These are phyloP conservation scores for Eimeria acervulina DNA, from an alignment of 169 alveolate genomes.

Conservation along the genomic window DNA sequence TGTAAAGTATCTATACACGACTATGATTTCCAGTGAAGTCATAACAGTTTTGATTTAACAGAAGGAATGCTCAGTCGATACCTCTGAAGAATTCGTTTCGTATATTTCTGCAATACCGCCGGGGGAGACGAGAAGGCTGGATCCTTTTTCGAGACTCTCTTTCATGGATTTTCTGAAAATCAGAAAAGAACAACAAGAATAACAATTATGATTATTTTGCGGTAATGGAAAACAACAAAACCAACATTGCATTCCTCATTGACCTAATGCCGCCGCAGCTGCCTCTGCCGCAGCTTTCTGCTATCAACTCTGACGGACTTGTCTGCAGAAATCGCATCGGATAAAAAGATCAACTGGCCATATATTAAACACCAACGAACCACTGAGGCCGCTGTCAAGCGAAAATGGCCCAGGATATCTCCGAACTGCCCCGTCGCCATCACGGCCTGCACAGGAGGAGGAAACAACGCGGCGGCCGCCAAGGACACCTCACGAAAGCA, in stretches of 20 bases:
- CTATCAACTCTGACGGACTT: not conserved
- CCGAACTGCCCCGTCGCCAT: constrained; percentile 73
- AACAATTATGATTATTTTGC: too few species aligned
- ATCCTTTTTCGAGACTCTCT: constrained; percentile 26
- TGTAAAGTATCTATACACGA: not conserved
- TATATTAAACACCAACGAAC: constrained; percentile 67
- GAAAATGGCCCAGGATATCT: constrained; percentile 56
- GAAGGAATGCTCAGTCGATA: not conserved
- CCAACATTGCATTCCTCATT: not conserved
- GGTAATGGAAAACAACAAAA: too few species aligned
- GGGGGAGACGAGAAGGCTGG: constrained; percentile 74
- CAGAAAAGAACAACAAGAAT: not conserved
- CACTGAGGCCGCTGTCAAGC: constrained; percentile 79
- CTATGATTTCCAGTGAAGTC: not conserved
- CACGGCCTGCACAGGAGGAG: constrained; percentile 46
- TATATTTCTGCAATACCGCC: constrained; percentile 83
- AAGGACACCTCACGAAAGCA: not conserved
- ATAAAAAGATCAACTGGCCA: constrained; percentile 69
- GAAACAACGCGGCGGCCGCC: not conserved
- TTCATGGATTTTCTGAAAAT: constrained; percentile 35
- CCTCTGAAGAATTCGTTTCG: constrained; percentile 52
- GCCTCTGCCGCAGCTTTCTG: not conserved
- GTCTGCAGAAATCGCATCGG: constrained; percentile 72
- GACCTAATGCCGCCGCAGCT: not conserved
- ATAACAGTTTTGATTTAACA: not conserved